A percentile compares a stretch with the other conserved stretches of the same genome.
These are phyloP conservation scores for Phaffomyces antillensis DNA, from an alignment of 805 yeast genomes.

Conservation along the genomic window DNA sequence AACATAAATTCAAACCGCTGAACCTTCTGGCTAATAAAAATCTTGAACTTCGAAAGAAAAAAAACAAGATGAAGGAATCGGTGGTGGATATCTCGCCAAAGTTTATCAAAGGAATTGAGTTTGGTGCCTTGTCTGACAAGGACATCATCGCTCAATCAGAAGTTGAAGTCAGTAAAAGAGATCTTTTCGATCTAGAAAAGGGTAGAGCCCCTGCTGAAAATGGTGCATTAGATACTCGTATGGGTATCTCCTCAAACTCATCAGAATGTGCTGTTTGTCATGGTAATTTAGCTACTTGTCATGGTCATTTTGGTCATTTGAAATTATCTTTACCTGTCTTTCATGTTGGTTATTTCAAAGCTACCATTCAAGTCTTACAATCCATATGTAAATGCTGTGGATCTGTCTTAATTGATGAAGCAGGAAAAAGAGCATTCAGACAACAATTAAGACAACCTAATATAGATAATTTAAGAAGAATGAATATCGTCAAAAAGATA, in stretches of 20 bases:
- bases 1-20: background rate
- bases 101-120: slow-evolving; percentile 82
- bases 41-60: slow-evolving; percentile 5
- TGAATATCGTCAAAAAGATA: slow-evolving; percentile 78
- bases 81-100: slow-evolving; percentile 77
- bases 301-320: slow-evolving; percentile 97
- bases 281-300: slow-evolving; percentile 89
- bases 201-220: slow-evolving; percentile 74
- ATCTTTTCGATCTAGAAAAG: slow-evolving; percentile 82
- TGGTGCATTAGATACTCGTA: slow-evolving; percentile 86
- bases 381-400: slow-evolving; percentile 90
- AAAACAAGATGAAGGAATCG: slow-evolving; percentile 29
- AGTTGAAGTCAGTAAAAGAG: slow-evolving; percentile 87
- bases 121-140: slow-evolving; percentile 86
- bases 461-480: slow-evolving; percentile 83
- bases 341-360: slow-evolving; percentile 95
- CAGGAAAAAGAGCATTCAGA: slow-evolving; percentile 58
- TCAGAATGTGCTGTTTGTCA: slow-evolving; percentile 86
- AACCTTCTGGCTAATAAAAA: slow-evolving; percentile 23
- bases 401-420: slow-evolving; percentile 65
- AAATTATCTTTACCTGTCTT: slow-evolving; percentile 91
- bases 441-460: slow-evolving; percentile 82
- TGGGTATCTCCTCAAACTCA: slow-evolving; percentile 92
- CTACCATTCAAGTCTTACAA: slow-evolving; percentile 81
- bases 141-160: slow-evolving; percentile 92